Percentiles rank a stretch among this genome's conserved stretches.
phyloP scores from a whole-genome alignment of 202 grass and related monocot genomes.

The Elaeis oleifera region DNA sequence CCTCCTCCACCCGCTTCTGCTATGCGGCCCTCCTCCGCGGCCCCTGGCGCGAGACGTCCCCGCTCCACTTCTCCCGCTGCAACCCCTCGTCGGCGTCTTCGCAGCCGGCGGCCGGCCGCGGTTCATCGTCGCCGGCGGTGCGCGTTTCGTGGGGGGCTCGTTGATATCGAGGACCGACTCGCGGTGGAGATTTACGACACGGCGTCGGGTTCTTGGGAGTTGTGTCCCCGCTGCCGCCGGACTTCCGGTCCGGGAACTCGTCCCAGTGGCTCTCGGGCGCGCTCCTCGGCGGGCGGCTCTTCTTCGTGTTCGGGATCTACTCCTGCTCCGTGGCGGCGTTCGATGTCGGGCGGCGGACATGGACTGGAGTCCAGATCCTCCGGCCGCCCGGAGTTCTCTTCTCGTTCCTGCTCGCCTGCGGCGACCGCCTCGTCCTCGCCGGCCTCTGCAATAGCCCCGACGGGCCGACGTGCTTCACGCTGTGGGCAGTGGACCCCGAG shows the following conservation, averaged over 20 bases:
- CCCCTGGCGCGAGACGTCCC: conserved; percentile 23
- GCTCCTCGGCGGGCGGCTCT: conserved; percentile 19
- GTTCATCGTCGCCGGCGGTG: conserved; percentile 37
- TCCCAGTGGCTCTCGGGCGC: conserved; percentile 41
- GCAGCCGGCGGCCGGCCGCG: not conserved
- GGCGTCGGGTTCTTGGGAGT: conserved; percentile 16
- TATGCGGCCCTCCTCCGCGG: conserved; percentile 27
- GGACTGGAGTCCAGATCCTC: conserved; percentile 19
- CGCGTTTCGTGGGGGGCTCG: conserved; percentile 33
- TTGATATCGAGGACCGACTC: conserved; percentile 39
- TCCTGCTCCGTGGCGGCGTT: conserved; percentile 35
- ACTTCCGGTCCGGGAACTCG: conserved; percentile 30
- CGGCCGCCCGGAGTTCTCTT: conserved; percentile 27
- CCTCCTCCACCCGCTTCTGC: conserved; percentile 27
- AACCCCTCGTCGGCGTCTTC: conserved; percentile 41
- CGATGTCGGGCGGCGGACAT: conserved; percentile 30
- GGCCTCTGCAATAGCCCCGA: conserved; percentile 27
- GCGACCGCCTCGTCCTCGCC: conserved; percentile 25
- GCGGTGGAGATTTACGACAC: conserved; percentile 40
- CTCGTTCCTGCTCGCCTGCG: conserved; percentile 29
- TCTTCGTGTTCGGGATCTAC: conserved; percentile 40
- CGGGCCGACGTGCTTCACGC: conserved; percentile 26
- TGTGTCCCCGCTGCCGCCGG: conserved; percentile 35
- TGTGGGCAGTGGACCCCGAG: conserved; percentile 36
- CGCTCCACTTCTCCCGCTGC: conserved; percentile 31